Base-by-base conservation (phyloP, 345 rosid species). In the Gossypium anomalum region DNA sequence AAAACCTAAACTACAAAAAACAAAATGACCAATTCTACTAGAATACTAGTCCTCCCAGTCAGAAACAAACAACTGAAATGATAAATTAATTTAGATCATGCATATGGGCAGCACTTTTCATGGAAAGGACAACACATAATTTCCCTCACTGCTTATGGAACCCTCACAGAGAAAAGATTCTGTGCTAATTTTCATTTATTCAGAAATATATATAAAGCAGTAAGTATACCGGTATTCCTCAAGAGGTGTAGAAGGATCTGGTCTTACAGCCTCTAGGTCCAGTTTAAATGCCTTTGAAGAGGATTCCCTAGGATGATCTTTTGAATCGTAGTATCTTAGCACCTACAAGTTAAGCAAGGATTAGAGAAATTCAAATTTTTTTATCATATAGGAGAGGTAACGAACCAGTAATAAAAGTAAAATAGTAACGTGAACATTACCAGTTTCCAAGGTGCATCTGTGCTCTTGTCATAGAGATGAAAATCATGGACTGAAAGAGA, bases 201-300 rank as follows among this genome's bases (percentile, higher is more conserved):
- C 53, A 71, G 66, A 71, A 73, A 41, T 22, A 67, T 62, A 75
- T 44, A 58, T 17, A 48, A 12, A 68, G 64, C 60, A 77, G 70
- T n/a, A 74, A 25, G 60, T 73, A 76, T 80, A 93, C 99, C 99
- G 79, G 77, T 93, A 90, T 85, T 95, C 99, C 83, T 95, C 98
- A 12, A 95, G 96, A 75, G 99, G 98, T 23, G 81, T 90, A 66
- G 70, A 78, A 78, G 97, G 93, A 79, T 95, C 89, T 44, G 98
- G 99, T 77, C 94, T 90, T 70, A 93, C 96, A 83, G 94, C 91
- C 81, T 91, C 97, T 81, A 95, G 74, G 75, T 83, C 90, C 83
- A 93, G 78, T 87, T 83, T 90, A 75, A 93, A 80, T 70, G 96
- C 94, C 78, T 93, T 85, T 34, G 98, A 89, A 76, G 91, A 84